These are phyloP conservation scores for Hepatocystis sp. DNA, from an alignment of 169 alveolate species.

Conservation along the genomic window DNA sequence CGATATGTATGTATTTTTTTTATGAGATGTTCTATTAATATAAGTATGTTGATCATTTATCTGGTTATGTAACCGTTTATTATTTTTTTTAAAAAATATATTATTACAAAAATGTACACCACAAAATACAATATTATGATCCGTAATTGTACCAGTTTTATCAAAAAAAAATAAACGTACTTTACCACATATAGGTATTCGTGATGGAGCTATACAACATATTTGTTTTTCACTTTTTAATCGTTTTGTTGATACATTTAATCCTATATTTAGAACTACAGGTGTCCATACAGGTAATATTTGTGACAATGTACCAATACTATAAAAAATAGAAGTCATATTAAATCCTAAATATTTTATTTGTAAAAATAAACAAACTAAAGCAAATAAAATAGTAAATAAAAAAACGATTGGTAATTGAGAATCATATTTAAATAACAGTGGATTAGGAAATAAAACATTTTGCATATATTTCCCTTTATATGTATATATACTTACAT, in stretches of 20 bases:
- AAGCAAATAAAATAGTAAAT: constrained; percentile 78
- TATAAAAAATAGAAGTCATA: constrained; percentile 88
- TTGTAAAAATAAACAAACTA: constrained; percentile 84
- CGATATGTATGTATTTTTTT: too few relatives aligned
- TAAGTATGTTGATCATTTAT: too few relatives aligned
- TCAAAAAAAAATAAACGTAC: constrained; percentile 96
- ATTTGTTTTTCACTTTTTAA: constrained; percentile 89
- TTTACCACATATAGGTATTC: constrained; percentile 97
- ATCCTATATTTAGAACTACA: constrained; percentile 94
- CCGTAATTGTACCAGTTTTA: constrained; percentile 98
- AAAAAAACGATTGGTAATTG: constrained; percentile 85
- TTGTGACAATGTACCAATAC: constrained; percentile 88
- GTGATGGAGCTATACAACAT: constrained; percentile 95
- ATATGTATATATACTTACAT: constrained; percentile 93
- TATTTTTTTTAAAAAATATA: constrained; percentile 25
- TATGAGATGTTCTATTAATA: too few relatives aligned
- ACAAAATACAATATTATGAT: constrained; percentile 91
- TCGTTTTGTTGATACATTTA: constrained; percentile 93
- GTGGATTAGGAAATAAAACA: constrained; percentile 93
- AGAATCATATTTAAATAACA: constrained; percentile 86
- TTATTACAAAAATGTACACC: constrained; percentile 80
- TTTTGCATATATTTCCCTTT: constrained; percentile 95
- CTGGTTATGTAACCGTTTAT: too few relatives aligned
- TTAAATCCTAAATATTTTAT: constrained; percentile 84
- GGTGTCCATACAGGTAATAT: constrained; percentile 97